Conservation (phyloP, 2,329 filamentous ascomycete species). For the Hysterium pulicare region DNA sequence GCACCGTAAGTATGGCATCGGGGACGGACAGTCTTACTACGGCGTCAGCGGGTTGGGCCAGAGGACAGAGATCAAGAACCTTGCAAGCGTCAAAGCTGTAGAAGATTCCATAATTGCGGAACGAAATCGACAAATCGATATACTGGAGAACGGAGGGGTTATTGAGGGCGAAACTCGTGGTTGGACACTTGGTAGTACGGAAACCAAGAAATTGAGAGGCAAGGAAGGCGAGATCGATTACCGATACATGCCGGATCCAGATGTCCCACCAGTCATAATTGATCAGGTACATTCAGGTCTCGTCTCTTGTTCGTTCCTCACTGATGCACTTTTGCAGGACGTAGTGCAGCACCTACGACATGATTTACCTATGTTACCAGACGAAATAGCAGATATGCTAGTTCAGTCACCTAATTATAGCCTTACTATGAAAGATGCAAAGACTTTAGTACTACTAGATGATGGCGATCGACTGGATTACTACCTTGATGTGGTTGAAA, state of each 20-base stretch:
- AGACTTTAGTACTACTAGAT: conserved; percentile 73
- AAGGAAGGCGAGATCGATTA: conserved; percentile 99
- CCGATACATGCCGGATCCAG: conserved; percentile 96
- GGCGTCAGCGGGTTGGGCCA: conserved; percentile 68
- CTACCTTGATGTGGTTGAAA: conserved; percentile 63
- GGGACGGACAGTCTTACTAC: conserved; percentile 48
- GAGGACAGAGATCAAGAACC: conserved; percentile 94
- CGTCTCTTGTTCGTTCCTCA: conserved; percentile 7
- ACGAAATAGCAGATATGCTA: conserved; percentile 64
- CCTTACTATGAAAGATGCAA: conserved; percentile 76
- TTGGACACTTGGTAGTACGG: conserved; percentile 80
- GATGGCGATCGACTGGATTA: conserved; percentile 78
- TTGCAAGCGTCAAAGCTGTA: conserved; percentile 91
- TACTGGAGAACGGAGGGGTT: conserved; percentile 70
- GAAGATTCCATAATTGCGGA: conserved; percentile 94
- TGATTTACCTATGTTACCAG: conserved; percentile 69
- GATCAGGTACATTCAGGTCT: conserved; percentile 42
- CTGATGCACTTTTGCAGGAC: conserved; percentile 39
- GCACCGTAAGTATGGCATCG: conserved; percentile 8
- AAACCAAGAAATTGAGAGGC: conserved; percentile 76
- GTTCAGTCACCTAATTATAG: conserved; percentile 56
- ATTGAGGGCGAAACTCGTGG: conserved; percentile 87
- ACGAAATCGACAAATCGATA: conserved; percentile 77
- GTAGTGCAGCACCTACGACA: conserved; percentile 62
- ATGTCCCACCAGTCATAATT: conserved; percentile 77